phyloP scores from a whole-genome alignment of 2,329 filamentous ascomycete species.

The Exophiala lecanii-corni region DNA sequence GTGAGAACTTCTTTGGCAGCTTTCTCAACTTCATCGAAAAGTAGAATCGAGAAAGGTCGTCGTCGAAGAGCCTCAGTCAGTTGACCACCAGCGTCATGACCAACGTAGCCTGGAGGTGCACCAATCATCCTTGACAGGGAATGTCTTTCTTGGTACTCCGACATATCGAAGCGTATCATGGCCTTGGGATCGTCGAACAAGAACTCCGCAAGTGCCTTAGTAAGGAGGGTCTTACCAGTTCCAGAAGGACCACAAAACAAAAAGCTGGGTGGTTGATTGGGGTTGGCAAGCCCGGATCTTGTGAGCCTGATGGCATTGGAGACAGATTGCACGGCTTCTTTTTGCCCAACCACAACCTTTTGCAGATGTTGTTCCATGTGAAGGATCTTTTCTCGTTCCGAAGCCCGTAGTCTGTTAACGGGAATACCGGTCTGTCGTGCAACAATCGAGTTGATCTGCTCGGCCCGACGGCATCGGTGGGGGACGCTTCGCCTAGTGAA shows the following conservation, averaged over 20 bases:
- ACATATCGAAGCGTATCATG: slow-evolving; percentile 99
- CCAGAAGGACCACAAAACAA: slow-evolving; percentile 97
- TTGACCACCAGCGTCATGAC: slow-evolving; percentile 92
- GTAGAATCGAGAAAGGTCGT: slow-evolving; percentile 92
- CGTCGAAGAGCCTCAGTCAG: slow-evolving; percentile 91
- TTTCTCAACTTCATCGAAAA: slow-evolving; percentile 98
- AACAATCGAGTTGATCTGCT: slow-evolving; percentile 99
- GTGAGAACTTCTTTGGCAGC: slow-evolving; percentile 96
- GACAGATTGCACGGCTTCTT: slow-evolving; percentile 85
- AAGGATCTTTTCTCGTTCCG: slow-evolving; percentile 97
- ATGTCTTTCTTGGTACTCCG: slow-evolving; percentile 96
- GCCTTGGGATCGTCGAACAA: slow-evolving; percentile 94
- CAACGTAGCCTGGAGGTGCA: slow-evolving; percentile 92
- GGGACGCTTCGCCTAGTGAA: slow-evolving; percentile 62
- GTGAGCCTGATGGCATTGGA: slow-evolving; percentile 95
- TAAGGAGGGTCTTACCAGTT: slow-evolving; percentile 95
- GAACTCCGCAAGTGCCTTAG: slow-evolving; percentile 95
- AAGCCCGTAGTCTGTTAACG: slow-evolving; percentile 86
- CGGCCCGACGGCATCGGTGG: slow-evolving; percentile 89
- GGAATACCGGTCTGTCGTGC: slow-evolving; percentile 97
- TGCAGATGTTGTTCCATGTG: slow-evolving; percentile 87
- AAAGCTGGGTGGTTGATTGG: slow-evolving; percentile 96
- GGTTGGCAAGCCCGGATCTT: slow-evolving; percentile 88
- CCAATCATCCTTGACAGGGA: slow-evolving; percentile 96
- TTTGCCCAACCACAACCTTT: slow-evolving; percentile 86